A percentile compares a stretch with the other conserved stretches of the same genome.
Conservation (phyloP, 192 early-diverging fungal species). For the Coemansia sp. region DNA sequence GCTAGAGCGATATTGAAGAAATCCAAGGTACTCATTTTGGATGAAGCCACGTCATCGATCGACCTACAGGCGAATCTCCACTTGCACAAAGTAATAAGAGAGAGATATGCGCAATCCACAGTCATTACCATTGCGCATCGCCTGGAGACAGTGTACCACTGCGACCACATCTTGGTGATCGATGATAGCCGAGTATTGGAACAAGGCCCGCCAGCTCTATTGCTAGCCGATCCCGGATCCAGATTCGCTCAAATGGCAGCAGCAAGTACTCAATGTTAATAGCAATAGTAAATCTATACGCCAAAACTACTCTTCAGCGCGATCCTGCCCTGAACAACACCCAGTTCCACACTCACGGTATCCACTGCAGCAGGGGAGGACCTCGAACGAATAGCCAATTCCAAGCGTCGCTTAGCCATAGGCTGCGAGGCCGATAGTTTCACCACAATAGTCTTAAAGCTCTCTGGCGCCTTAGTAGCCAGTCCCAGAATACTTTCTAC, state of each 20-base stretch:
- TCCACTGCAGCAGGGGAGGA: not conserved
- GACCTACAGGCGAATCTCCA: conserved; percentile 52
- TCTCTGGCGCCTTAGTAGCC: conserved; percentile 15
- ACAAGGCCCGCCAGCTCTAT: conserved; percentile 3
- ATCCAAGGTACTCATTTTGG: conserved; percentile 61
- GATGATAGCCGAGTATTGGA: conserved; percentile 29
- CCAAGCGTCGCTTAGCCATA: conserved; percentile 24
- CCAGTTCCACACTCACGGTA: not conserved
- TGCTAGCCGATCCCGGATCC: conserved; percentile 1
- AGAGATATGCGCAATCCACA: conserved; percentile 55
- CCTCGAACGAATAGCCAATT: conserved; percentile 26
- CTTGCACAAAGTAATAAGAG: conserved; percentile 57
- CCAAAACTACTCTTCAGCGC: conserved; percentile 37
- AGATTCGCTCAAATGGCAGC: conserved; percentile 11
- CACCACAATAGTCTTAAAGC: conserved; percentile 24
- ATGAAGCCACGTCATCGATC: conserved; percentile 64
- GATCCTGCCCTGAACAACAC: not conserved
- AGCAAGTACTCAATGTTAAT: not conserved
- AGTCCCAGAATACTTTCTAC: conserved; percentile 23
- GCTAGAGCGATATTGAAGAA: conserved; percentile 59
- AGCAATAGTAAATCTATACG: not conserved
- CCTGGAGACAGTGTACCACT: conserved; percentile 35
- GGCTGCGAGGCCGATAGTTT: conserved; percentile 21
- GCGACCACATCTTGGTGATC: conserved; percentile 32
- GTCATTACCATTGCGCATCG: conserved; percentile 69